Conservation (phyloP, 257 asterid species). For the Ilex aquifolium region DNA sequence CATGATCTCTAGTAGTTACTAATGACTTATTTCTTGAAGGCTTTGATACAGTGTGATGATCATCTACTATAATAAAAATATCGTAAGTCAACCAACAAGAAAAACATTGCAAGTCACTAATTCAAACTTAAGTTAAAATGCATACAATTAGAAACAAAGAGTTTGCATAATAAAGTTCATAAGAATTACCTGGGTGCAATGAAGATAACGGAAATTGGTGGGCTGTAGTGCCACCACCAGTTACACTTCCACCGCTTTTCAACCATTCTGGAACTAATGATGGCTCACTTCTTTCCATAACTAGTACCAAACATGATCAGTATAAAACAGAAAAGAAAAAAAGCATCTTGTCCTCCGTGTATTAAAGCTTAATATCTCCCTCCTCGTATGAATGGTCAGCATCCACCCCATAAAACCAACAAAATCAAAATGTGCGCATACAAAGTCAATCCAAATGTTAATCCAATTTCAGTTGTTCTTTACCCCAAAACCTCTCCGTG, state of each 20-base stretch:
- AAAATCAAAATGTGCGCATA: not conserved
- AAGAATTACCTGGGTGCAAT: slow-evolving; percentile 44
- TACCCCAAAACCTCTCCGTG: not conserved
- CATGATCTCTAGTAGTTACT: slow-evolving; percentile 44
- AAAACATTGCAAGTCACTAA: not conserved
- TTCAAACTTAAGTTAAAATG: not conserved
- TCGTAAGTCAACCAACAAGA: too few relatives aligned
- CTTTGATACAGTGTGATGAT: slow-evolving; percentile 39
- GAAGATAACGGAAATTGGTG: slow-evolving; percentile 11
- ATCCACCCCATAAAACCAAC: slow-evolving; percentile 4
- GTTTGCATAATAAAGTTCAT: not conserved
- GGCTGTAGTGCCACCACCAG: slow-evolving; percentile 30
- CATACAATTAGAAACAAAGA: too few relatives aligned
- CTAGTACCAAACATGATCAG: slow-evolving; percentile 47
- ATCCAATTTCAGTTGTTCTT: slow-evolving; percentile 10
- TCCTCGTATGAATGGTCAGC: not conserved
- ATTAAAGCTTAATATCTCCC: slow-evolving; percentile 9
- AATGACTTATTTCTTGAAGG: slow-evolving; percentile 51
- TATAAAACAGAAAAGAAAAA: slow-evolving; percentile 19
- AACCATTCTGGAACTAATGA: slow-evolving; percentile 85
- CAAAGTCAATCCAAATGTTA: slow-evolving; percentile 1
- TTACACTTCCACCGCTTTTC: slow-evolving; percentile 53
- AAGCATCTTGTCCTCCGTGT: slow-evolving; percentile 23
- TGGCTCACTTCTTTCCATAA: slow-evolving; percentile 90
- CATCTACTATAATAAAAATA: slow-evolving; percentile 42